Evolutionary conservation across 129 eudicot genomes (phyloP).

Genomic region (Arctium minus): DNA sequence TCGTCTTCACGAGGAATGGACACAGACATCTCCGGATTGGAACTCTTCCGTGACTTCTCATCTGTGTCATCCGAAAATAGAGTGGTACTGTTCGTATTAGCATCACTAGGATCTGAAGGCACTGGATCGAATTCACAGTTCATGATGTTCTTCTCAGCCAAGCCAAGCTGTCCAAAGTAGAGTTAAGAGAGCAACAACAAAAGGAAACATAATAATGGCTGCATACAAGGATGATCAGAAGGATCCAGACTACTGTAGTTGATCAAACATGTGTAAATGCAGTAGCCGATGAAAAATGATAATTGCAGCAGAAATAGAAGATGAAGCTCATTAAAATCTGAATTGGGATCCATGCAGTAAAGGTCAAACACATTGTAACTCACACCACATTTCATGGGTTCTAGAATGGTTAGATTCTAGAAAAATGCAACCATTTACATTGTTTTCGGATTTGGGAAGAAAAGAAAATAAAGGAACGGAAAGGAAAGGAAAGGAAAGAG

Average conservation of each 20-base stretch:
- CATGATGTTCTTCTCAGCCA: conserved; percentile 90
- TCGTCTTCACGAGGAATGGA: conserved; percentile 51
- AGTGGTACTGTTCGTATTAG: conserved; percentile 82
- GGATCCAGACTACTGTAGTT: neutral
- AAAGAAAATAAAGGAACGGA: no score
- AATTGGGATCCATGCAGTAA: neutral
- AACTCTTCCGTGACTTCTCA: conserved; percentile 68
- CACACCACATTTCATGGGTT: neutral
- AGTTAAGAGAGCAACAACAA: neutral
- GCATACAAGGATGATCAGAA: neutral
- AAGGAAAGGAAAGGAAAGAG: no score
- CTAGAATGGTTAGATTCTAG: neutral
- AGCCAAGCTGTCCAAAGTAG: conserved; percentile 72
- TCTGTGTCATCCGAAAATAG: conserved; percentile 94
- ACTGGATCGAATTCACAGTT: conserved; percentile 78
- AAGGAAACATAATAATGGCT: neutral
- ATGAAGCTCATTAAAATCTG: neutral
- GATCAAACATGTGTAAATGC: neutral
- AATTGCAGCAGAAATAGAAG: neutral
- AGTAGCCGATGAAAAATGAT: neutral
- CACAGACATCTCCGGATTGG: conserved; percentile 51
- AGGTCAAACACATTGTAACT: neutral
- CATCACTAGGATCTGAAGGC: conserved; percentile 93
- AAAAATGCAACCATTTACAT: neutral
- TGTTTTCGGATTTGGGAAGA: no score